Evolutionary conservation across 805 yeast genomes (phyloP), one percentile per base, ranked within the genome.

Genomic region (Candida ulmi): DNA sequence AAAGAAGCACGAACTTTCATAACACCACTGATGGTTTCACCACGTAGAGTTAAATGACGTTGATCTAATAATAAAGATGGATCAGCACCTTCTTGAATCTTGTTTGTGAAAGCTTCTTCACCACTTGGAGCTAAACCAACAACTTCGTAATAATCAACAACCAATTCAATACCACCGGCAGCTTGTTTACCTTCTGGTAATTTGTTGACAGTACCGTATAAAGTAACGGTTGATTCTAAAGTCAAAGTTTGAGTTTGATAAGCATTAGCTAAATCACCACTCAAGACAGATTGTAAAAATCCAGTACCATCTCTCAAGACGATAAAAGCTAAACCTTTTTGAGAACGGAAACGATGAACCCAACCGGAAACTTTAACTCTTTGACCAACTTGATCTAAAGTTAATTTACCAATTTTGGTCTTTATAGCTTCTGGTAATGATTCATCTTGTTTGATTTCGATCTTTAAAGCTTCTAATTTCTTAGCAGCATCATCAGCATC

Each of bases 261-360:
- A 35, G 96, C 95, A 58, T 82, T 79, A 45, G 98, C 97, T 50
- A 95, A 73, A 61, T 90, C 95, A 38, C 98, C 99, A 33, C 83
- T 65, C 40, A 93, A 70, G 30, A 93, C 91, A 57, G 87, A 73
- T 69, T 93, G 99, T 46, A 93, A 60, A 62, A 58, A 88, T 3
- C 98, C 98, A 29, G 91, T 71, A 53, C 99, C 99, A 61, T 93
- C 99, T 71, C 99, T 83, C 57, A 93, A 69, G 31, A 95, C 93
- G 42, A 95, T 61, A 61, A 93, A 93, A 15, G 84, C 93, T 35
- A 88, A 75, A 34, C 95, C 96, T 70, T 95, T 93, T 65, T 93
- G 98, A 33, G 78, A 53, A 64, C 99, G 82, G 54, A 95, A 72
- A 62, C 99, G 83, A 65, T 93, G 99, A 45, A 93, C 74, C 99